These are phyloP conservation scores for Suillus variegatus DNA, from an alignment of 768 basidiomycete genomes.

Conservation along the genomic window DNA sequence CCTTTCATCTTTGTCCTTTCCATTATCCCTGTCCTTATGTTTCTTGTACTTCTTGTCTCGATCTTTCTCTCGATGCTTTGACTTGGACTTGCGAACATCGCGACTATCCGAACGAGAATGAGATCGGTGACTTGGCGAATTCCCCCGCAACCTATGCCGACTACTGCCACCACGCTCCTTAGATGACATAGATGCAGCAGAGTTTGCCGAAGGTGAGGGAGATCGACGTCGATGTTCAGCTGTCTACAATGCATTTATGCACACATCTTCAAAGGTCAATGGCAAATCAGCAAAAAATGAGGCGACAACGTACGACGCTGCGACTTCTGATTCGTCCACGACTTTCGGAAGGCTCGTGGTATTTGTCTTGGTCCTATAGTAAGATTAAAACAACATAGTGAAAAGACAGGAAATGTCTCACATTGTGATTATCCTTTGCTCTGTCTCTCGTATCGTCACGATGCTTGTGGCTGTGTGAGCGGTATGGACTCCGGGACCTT, in stretches of 20 bases:
- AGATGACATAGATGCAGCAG: slow-evolving; percentile 16
- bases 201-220: slow-evolving; percentile 17
- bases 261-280: slow-evolving; percentile 29
- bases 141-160: slow-evolving; percentile 19
- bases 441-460: slow-evolving; percentile 3
- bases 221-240: slow-evolving; percentile 22
- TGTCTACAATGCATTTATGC: slow-evolving; percentile 22
- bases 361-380: slow-evolving; percentile 13
- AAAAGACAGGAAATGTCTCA: background rate
- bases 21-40: slow-evolving; percentile 35
- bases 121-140: slow-evolving; percentile 18
- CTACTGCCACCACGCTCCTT: slow-evolving; percentile 17
- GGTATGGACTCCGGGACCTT: slow-evolving; percentile 23
- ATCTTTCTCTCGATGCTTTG: slow-evolving; percentile 25
- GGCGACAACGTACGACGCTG: slow-evolving; percentile 29
- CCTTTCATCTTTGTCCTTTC: slow-evolving; percentile 46
- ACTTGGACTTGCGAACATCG: slow-evolving; percentile 25
- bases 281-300: background rate
- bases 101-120: slow-evolving; percentile 31
- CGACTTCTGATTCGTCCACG: slow-evolving; percentile 20
- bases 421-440: slow-evolving; percentile 10
- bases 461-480: slow-evolving; percentile 9
- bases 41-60: slow-evolving; percentile 40
- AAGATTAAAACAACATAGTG: background rate
- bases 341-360: slow-evolving; percentile 5